A percentile compares a stretch with the other conserved stretches of the same genome.
Conservation (phyloP, 2,329 filamentous ascomycete genomes). For the Trichocomaceae sp. region DNA sequence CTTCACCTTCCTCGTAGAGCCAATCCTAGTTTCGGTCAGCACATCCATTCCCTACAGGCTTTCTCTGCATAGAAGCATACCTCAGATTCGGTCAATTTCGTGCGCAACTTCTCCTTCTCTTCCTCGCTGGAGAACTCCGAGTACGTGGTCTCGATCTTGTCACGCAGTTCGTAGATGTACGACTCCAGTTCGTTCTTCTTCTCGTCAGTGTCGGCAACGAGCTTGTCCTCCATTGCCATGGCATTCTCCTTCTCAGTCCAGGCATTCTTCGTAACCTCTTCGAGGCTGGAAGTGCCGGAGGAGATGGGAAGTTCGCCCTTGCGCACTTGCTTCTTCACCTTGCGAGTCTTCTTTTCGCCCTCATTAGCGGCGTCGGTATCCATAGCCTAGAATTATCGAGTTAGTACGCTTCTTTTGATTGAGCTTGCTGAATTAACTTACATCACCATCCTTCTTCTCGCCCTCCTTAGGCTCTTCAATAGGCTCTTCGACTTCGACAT, state of each 20-base stretch:
- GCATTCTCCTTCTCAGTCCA: constrained; percentile 72
- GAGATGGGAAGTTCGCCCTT: constrained; percentile 92
- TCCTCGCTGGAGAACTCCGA: constrained; percentile 82
- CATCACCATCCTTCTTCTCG: constrained; percentile 55
- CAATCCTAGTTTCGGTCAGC: constrained; percentile 63
- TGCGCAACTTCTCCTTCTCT: constrained; percentile 79
- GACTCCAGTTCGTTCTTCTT: constrained; percentile 99
- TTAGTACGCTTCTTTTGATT: constrained; percentile 16
- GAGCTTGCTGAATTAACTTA: constrained; percentile 24
- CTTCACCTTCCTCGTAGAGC: constrained; percentile 96
- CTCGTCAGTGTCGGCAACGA: constrained; percentile 95
- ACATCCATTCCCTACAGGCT: background rate
- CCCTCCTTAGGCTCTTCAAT: constrained; percentile 58
- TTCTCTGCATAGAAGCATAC: constrained; percentile 49
- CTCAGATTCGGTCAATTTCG: constrained; percentile 78
- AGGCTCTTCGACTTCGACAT: constrained; percentile 93
- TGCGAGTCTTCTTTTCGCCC: constrained; percentile 76
- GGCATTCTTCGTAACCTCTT: constrained; percentile 59
- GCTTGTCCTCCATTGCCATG: constrained; percentile 98
- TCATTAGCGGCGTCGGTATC: constrained; percentile 65
- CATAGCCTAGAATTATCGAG: constrained; percentile 62
- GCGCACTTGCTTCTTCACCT: constrained; percentile 98
- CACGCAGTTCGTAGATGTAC: constrained; percentile 92
- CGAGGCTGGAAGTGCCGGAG: constrained; percentile 73
- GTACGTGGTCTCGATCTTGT: constrained; percentile 90